Evolutionary conservation across 2,329 filamentous ascomycete species (phyloP).

Genomic region (Botrytis cinerea): DNA sequence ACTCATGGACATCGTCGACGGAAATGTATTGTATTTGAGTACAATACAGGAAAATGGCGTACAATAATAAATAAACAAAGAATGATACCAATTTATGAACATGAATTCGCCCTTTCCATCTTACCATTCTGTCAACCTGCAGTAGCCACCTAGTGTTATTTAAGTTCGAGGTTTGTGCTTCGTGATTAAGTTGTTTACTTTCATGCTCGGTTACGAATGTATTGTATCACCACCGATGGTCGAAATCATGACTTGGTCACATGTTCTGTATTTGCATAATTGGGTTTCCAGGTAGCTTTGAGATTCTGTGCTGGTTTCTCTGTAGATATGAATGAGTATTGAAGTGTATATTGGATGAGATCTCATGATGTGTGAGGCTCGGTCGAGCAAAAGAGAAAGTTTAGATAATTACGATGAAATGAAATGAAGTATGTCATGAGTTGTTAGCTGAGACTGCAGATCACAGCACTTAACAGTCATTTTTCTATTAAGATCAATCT

Average conservation of each 20-base stretch:
- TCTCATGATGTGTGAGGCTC: background rate
- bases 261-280: background rate
- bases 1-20: background rate
- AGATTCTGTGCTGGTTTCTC: background rate
- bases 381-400: background rate
- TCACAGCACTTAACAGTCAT: background rate
- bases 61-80: constrained; percentile 7
- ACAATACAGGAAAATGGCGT: background rate
- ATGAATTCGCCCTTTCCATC: background rate
- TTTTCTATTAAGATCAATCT: background rate
- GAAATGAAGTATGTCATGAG: background rate
- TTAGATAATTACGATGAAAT: background rate
- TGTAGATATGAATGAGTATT: background rate
- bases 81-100: constrained; percentile 1
- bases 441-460: background rate
- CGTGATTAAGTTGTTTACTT: background rate
- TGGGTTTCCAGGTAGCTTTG: background rate
- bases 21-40: background rate
- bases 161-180: background rate
- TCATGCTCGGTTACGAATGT: background rate
- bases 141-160: background rate
- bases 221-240: background rate
- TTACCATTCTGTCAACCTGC: background rate
- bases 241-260: background rate
- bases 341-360: background rate